Evolutionary conservation across 805 yeast species (phyloP).

Genomic region (Zygoascus biomembranicola): DNA sequence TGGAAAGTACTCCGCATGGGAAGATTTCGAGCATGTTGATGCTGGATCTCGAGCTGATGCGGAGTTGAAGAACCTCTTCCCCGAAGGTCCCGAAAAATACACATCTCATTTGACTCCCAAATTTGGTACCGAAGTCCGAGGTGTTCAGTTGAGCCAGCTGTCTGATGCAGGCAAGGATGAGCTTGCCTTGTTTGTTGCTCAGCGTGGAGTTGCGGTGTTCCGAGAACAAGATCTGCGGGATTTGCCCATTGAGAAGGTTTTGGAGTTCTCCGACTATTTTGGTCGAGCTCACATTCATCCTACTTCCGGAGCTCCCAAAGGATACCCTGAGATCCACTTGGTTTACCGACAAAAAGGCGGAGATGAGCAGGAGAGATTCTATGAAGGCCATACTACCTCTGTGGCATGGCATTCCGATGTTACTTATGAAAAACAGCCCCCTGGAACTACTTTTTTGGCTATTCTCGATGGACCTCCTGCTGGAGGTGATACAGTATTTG

Average conservation of each 20-base stretch:
- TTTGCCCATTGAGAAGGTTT: slow-evolving; percentile 22
- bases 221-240: slow-evolving; percentile 43
- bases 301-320: slow-evolving; percentile 60
- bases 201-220: slow-evolving; percentile 45
- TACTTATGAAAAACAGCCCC: slow-evolving; percentile 65
- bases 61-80: slow-evolving; percentile 41
- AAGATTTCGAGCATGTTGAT: slow-evolving; percentile 50
- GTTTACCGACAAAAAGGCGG: slow-evolving; percentile 41
- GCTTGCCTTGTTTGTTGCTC: slow-evolving; percentile 40
- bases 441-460: slow-evolving; percentile 59
- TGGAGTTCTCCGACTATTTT: slow-evolving; percentile 51
- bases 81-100: slow-evolving; percentile 22
- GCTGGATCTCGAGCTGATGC: slow-evolving; percentile 65
- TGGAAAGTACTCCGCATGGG: slow-evolving; percentile 43
- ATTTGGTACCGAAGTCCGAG: slow-evolving; percentile 45
- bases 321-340: slow-evolving; percentile 52
- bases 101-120: slow-evolving; percentile 48
- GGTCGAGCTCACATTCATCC: slow-evolving; percentile 71
- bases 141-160: slow-evolving; percentile 37
- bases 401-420: slow-evolving; percentile 64
- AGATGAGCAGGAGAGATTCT: slow-evolving; percentile 17
- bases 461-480: slow-evolving; percentile 51
- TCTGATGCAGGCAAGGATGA: slow-evolving; percentile 39
- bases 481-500: slow-evolving; percentile 76
- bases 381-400: slow-evolving; percentile 26